Base-by-base conservation (phyloP, 202 grass and related monocot species). In the Setaria viridis region DNA sequence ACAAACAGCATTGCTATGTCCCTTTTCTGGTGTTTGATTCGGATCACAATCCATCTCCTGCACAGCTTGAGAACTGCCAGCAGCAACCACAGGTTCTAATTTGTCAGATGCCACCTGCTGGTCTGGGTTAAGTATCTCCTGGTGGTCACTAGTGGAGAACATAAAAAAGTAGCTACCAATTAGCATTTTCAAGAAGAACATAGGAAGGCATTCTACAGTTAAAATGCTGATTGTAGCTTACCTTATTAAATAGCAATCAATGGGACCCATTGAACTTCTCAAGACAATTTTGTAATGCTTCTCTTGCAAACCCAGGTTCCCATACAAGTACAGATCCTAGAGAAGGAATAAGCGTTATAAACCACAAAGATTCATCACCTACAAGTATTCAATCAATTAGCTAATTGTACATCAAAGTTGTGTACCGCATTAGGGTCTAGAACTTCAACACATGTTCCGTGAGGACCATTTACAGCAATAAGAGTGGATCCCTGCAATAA, bases 251-350 rank as follows among this genome's bases (percentile, higher is more conserved):
- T 88, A 98, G 79, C 86, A 92, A 84, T 92, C 88, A 56, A 98
- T 91, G 14, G 95, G 95, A 59, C 95, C 95, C 83, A 93, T 94
- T 59, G 82, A 88, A 82, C 91, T 98, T 91, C 95, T 95, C 86
- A 98, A 76, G 56, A 94, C 43, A 79, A 98, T 88, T 67, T 78
- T 88, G 85, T 92, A 95, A 76, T 79, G 91, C 76, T 83, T 85
- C 78, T 94, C 91, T 60, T 76, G 87, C 79, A 74, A 85, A 74
- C 86, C 89, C 56, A 87, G 33, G 1, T 91, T 67, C 71, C 86
- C 73, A 65, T 67, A 88, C 70, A 88, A 80, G 87, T 92, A 88
- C 55, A 89, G 16, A 88, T 92, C 93, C 95, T 98, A 57, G 70
- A 72, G 47, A 80, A 62, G 51, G 63, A 80, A 83, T 25, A 41